These are phyloP conservation scores for grape (Vitis vinifera) DNA, from an alignment of 164 flowering plant genomes.

Conservation along the genomic window ASM3070453v1 NC_081817.1:16494501-16495000, in stretches of 20 bases:
- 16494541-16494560: neutral
- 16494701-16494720: conserved; percentile 65
- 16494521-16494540: conserved; percentile 67
- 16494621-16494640: conserved; percentile 52
- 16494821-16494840: too few relatives aligned
- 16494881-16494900: too few relatives aligned
- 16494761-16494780: neutral
- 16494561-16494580: neutral
- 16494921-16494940: too few relatives aligned
- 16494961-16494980: too few relatives aligned
- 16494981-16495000: too few relatives aligned
- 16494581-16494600: neutral
- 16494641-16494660: conserved; percentile 80
- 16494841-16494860: too few relatives aligned
- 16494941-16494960: too few relatives aligned
- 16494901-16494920: too few relatives aligned
- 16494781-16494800: too few relatives aligned
- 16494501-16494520: conserved; percentile 79
- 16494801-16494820: too few relatives aligned
- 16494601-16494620: neutral
- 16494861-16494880: too few relatives aligned
- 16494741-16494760: neutral
- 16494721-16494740: conserved; percentile 5
- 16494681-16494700: conserved; percentile 55
- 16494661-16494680: conserved; percentile 73